Conservation (phyloP, 306 rosid species). For the Fragaria ananassa region DNA sequence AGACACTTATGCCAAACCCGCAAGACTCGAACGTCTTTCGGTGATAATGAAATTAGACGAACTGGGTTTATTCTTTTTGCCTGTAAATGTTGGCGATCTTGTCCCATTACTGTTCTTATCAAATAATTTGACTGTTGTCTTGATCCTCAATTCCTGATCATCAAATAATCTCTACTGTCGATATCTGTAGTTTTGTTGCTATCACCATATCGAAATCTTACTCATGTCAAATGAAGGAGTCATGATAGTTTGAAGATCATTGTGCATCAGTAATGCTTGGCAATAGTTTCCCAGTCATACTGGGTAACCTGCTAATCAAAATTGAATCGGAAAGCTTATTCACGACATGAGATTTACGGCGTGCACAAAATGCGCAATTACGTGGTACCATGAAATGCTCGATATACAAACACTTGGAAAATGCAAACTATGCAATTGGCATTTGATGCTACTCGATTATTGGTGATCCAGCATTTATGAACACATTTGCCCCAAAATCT, state of each 20-base stretch:
- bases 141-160: neutral
- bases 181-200: neutral
- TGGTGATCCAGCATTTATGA: neutral
- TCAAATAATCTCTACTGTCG: neutral
- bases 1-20: conserved; percentile 16
- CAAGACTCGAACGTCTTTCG: conserved; percentile 4
- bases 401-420: neutral
- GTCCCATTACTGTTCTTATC: neutral
- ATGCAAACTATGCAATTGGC: neutral
- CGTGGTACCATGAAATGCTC: neutral
- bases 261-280: neutral
- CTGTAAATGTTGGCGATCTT: conserved; percentile 33
- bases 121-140: neutral
- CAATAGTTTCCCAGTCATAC: neutral
- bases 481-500: neutral
- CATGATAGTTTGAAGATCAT: neutral
- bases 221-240: neutral
- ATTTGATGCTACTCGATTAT: neutral
- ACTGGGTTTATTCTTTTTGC: conserved; percentile 1
- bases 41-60: conserved; percentile 21
- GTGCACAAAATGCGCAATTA: too few species aligned
- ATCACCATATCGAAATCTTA: neutral
- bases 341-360: too few species aligned
- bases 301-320: neutral
- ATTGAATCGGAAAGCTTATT: neutral